These are phyloP conservation scores for Aphanomyces euteiches DNA, from an alignment of 352 stramenopile species.

Conservation along the genomic window DNA sequence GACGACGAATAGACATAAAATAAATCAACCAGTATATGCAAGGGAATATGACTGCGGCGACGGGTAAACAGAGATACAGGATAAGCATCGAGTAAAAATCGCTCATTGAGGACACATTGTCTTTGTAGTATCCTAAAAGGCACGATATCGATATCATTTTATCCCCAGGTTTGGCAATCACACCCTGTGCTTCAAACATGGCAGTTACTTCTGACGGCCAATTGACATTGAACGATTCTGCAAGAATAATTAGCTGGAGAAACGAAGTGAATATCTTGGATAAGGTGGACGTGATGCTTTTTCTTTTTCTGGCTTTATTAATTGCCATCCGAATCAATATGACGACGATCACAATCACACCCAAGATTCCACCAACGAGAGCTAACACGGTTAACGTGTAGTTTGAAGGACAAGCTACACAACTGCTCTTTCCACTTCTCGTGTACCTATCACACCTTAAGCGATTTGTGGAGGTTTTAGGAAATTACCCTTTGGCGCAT, in stretches of 20 bases:
- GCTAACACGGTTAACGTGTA: slow-evolving; percentile 16
- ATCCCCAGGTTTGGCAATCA: slow-evolving; percentile 16
- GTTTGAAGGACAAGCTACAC: slow-evolving; percentile 2
- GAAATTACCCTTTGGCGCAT: slow-evolving; percentile 5
- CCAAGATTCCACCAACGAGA: slow-evolving; percentile 1
- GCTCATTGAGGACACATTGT: neutral
- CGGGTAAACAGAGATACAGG: slow-evolving; percentile 19
- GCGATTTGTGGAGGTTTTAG: too few relatives aligned
- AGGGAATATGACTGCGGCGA: slow-evolving; percentile 2
- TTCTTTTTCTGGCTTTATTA: slow-evolving; percentile 11
- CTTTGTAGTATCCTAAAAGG: slow-evolving; percentile 1
- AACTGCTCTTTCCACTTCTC: slow-evolving; percentile 16
- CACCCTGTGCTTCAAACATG: slow-evolving; percentile 17
- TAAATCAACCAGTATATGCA: slow-evolving; percentile 3
- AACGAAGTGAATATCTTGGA: slow-evolving; percentile 29
- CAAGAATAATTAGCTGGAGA: slow-evolving; percentile 23
- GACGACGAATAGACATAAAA: neutral
- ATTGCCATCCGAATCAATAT: slow-evolving; percentile 26
- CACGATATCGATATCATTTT: slow-evolving; percentile 26
- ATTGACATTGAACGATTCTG: slow-evolving; percentile 24
- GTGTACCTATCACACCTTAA: slow-evolving; percentile 12
- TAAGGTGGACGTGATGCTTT: slow-evolving; percentile 16
- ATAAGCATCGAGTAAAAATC: slow-evolving; percentile 24
- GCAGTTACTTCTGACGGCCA: slow-evolving; percentile 13
- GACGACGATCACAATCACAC: neutral